Conservation (phyloP, 257 asterid species). For the Solanum peruvianum region DNA sequence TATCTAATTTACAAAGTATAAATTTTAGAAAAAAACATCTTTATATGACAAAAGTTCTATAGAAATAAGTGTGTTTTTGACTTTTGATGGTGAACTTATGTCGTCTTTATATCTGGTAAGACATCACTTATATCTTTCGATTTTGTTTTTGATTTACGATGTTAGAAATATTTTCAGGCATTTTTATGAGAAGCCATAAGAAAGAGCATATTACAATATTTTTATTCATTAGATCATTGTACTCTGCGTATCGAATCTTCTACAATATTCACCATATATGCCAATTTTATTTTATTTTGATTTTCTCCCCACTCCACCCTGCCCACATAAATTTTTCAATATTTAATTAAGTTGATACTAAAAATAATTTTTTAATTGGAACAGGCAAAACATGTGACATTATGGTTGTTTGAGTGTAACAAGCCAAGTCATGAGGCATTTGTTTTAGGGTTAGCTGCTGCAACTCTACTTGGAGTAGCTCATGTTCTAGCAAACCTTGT, state of each 20-base stretch:
- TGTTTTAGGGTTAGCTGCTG: slow-evolving; percentile 56
- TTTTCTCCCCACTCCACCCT: no score
- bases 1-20: background rate
- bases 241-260: background rate
- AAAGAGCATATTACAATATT: background rate
- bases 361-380: slow-evolving; percentile 1
- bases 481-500: slow-evolving; percentile 57
- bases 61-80: background rate
- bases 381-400: slow-evolving; percentile 60
- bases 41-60: background rate
- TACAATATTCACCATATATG: no score
- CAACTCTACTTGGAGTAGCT: slow-evolving; percentile 38
- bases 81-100: background rate
- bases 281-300: no score
- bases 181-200: background rate
- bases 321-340: no score
- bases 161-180: no score
- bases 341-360: no score
- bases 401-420: slow-evolving; percentile 78
- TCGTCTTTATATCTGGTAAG: no score
- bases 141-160: no score
- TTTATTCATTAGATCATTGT: no score
- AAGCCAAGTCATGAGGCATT: slow-evolving; percentile 82
- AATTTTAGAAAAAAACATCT: background rate
- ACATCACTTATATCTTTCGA: no score